Conservation (phyloP, 352 stramenopile species). For the Pythium oligandrum region DNA sequence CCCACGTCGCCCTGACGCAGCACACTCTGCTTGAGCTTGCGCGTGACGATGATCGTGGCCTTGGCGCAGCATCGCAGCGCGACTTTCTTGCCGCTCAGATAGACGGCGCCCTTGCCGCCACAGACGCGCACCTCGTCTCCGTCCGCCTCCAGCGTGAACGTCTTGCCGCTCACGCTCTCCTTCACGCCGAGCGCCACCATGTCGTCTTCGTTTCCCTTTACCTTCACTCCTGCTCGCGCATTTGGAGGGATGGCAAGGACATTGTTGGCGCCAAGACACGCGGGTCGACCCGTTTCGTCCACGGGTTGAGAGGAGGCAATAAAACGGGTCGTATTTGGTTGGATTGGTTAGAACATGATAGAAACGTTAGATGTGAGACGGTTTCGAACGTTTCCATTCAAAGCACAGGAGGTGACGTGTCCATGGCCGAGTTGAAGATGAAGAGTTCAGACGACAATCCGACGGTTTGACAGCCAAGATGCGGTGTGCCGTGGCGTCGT, state of each 20-base stretch:
- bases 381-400: no score
- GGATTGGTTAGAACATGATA: no score
- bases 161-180: constrained; percentile 70
- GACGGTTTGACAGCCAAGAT: no score
- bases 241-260: not conserved
- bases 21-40: constrained; percentile 69
- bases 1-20: constrained; percentile 70
- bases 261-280: constrained; percentile 9
- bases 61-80: constrained; percentile 75
- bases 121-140: constrained; percentile 57
- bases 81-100: constrained; percentile 61
- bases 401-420: no score
- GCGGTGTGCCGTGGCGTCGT: no score
- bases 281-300: no score
- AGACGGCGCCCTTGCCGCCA: constrained; percentile 61
- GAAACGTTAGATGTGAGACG: no score
- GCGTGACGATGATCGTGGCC: constrained; percentile 67
- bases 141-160: constrained; percentile 33
- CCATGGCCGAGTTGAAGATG: no score
- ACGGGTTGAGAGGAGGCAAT: no score
- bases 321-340: no score
- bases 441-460: no score
- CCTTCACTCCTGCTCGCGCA: not conserved
- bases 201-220: not conserved
- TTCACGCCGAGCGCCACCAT: constrained; percentile 45